phyloP scores from a whole-genome alignment of 73 alveolate species.

The Stentor roeselii region DNA sequence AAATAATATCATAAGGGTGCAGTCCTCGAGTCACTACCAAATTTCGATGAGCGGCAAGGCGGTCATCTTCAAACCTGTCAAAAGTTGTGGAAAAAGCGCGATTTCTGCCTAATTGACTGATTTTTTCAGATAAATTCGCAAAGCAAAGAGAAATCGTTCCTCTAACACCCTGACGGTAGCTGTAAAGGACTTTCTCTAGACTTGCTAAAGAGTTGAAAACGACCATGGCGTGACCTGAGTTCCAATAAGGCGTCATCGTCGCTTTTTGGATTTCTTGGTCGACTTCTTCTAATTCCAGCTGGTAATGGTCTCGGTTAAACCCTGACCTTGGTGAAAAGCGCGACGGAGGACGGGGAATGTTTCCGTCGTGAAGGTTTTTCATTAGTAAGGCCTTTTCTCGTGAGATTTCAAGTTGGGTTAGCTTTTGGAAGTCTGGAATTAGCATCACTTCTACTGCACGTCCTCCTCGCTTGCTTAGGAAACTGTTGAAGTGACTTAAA shows the following conservation, averaged over 20 bases:
- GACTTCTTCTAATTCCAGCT: slow-evolving; percentile 53
- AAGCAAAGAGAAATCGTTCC: background rate
- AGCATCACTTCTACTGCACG: slow-evolving; percentile 59
- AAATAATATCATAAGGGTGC: slow-evolving; percentile 82
- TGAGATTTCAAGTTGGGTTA: slow-evolving; percentile 61
- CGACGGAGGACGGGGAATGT: slow-evolving; percentile 54
- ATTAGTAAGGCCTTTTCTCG: slow-evolving; percentile 62
- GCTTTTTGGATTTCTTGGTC: slow-evolving; percentile 61
- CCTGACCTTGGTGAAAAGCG: slow-evolving; percentile 59
- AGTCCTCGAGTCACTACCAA: slow-evolving; percentile 65
- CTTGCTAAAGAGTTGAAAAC: slow-evolving; percentile 75
- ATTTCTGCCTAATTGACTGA: background rate
- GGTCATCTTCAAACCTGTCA: slow-evolving; percentile 61
- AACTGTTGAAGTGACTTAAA: slow-evolving; percentile 43
- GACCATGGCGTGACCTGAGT: slow-evolving; percentile 87
- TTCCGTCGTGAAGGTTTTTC: slow-evolving; percentile 47
- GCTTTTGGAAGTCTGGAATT: slow-evolving; percentile 72
- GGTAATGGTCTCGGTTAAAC: slow-evolving; percentile 55
- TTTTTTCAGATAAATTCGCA: background rate
- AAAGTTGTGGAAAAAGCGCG: slow-evolving; percentile 50
- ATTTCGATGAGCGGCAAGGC: slow-evolving; percentile 49
- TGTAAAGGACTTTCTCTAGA: slow-evolving; percentile 53
- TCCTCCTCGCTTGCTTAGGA: slow-evolving; percentile 57
- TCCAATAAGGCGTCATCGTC: slow-evolving; percentile 67
- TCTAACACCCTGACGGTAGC: slow-evolving; percentile 34